phyloP scores from a whole-genome alignment of 345 rosid genomes.

The Camelina sativa region DNA sequence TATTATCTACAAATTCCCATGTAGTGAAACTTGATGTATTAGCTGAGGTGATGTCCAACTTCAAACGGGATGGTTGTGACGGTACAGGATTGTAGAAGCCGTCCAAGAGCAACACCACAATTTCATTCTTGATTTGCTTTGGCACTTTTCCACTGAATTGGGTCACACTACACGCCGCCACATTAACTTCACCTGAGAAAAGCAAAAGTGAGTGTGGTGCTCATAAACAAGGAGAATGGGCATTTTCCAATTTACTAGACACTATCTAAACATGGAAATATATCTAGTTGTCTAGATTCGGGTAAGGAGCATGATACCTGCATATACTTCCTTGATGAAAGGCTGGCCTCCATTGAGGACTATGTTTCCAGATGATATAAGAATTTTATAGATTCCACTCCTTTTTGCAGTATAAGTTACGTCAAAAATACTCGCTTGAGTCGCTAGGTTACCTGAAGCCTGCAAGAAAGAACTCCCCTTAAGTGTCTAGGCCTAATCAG shows the following conservation, averaged over 20 bases:
- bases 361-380: constrained; percentile 70
- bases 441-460: constrained; percentile 46
- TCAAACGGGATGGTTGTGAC: constrained; percentile 61
- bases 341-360: constrained; percentile 70
- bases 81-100: constrained; percentile 62
- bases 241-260: neutral
- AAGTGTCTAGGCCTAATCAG: neutral
- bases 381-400: constrained; percentile 66
- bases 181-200: constrained; percentile 63
- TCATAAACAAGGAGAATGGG: neutral
- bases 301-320: constrained; percentile 53
- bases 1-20: constrained; percentile 67
- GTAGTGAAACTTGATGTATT: constrained; percentile 67
- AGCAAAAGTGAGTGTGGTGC: constrained; percentile 11
- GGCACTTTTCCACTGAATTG: constrained; percentile 59
- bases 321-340: constrained; percentile 69
- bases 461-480: constrained; percentile 39
- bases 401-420: constrained; percentile 65
- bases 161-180: constrained; percentile 57
- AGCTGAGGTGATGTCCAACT: constrained; percentile 61
- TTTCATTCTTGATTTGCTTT: constrained; percentile 64
- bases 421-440: constrained; percentile 56
- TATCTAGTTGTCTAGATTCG: constrained; percentile 7
- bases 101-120: constrained; percentile 71
- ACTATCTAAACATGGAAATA: neutral